These are phyloP conservation scores for Xylaria flabelliformis DNA, from an alignment of 495 filamentous ascomycete genomes.

Conservation along the genomic window DNA sequence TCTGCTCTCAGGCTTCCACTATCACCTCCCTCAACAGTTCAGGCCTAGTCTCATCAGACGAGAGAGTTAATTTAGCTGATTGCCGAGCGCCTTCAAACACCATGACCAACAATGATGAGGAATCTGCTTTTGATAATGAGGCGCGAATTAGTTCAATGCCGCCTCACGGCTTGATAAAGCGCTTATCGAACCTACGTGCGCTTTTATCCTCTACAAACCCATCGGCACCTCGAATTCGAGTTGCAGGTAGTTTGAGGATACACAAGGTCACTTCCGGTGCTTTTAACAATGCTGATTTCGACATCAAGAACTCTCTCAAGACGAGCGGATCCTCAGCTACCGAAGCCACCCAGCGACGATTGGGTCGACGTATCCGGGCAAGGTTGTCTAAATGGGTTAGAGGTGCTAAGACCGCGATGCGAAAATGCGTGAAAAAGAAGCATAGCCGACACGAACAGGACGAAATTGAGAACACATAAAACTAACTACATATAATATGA, in stretches of 20 bases:
- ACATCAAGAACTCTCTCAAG: constrained; percentile 6
- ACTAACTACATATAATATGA: constrained; percentile 20
- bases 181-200: constrained; percentile 36
- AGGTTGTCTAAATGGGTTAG: constrained; percentile 36
- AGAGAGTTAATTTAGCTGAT: neutral
- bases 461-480: constrained; percentile 7
- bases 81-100: neutral
- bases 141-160: constrained; percentile 21
- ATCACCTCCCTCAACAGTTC: neutral
- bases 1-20: constrained; percentile 7
- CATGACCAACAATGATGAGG: neutral
- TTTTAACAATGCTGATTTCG: constrained; percentile 24
- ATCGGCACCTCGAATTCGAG: neutral
- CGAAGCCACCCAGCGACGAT: neutral
- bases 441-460: constrained; percentile 11
- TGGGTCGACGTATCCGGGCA: constrained; percentile 35
- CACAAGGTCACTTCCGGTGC: constrained; percentile 1
- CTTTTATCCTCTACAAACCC: constrained; percentile 28
- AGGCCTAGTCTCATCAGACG: neutral
- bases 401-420: constrained; percentile 37
- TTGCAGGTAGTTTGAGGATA: constrained; percentile 1
- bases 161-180: constrained; percentile 32
- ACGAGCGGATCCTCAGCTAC: constrained; percentile 6
- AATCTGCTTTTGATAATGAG: neutral
- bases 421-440: constrained; percentile 34